phyloP scores from a whole-genome alignment of 805 yeast species.

The Metschnikowia anglica region DNA sequence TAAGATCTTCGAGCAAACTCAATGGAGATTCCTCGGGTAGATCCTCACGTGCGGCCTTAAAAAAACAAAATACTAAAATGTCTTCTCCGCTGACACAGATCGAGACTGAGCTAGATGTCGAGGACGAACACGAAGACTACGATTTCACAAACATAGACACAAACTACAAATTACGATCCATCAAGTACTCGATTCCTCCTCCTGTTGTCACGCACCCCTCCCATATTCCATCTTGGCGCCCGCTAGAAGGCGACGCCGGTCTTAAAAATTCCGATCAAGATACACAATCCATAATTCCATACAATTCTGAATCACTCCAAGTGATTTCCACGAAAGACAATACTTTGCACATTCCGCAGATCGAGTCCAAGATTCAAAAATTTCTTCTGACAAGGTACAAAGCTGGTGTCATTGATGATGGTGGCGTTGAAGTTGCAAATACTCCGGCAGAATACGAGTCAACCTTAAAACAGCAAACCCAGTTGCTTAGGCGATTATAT shows the following conservation, averaged over 20 bases:
- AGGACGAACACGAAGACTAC: constrained; percentile 4
- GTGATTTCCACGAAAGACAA: constrained; percentile 21
- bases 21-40: constrained; percentile 1
- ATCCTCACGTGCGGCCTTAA: neutral
- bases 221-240: constrained; percentile 44
- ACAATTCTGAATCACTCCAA: constrained; percentile 4
- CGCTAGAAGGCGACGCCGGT: constrained; percentile 24
- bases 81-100: neutral
- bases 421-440: constrained; percentile 30
- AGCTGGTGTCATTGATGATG: constrained; percentile 40
- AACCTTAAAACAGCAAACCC: constrained; percentile 53
- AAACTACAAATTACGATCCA: constrained; percentile 28
- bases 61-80: neutral
- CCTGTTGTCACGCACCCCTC: constrained; percentile 44
- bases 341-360: constrained; percentile 32
- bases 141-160: constrained; percentile 15
- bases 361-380: constrained; percentile 26
- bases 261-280: constrained; percentile 18
- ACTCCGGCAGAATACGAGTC: constrained; percentile 57
- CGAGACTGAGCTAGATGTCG: constrained; percentile 2
- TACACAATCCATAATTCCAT: constrained; percentile 26
- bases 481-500: constrained; percentile 47
- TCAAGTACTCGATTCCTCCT: constrained; percentile 35
- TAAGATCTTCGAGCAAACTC: neutral
- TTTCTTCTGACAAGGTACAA: constrained; percentile 32